A percentile compares a stretch with the other conserved stretches of the same genome.
phyloP scores from a whole-genome alignment of 2,329 filamentous ascomycete genomes.

The Truncatella angustata region DNA sequence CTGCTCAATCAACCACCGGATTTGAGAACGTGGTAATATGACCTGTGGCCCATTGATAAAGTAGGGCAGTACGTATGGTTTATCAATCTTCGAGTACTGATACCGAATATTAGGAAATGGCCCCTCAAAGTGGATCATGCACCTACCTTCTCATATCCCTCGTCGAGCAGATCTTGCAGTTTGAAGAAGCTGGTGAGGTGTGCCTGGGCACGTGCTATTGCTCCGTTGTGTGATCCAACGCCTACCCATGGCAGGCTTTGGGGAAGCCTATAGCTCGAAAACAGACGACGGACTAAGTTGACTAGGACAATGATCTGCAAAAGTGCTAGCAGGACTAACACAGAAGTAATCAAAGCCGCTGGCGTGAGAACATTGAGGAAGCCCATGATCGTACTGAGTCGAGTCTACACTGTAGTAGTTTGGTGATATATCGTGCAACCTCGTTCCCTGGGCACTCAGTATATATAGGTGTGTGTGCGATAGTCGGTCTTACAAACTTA shows the following conservation, averaged over 20 bases:
- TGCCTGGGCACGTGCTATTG: constrained; percentile 20
- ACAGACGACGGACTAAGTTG: constrained; percentile 23
- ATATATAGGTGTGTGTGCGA: no score
- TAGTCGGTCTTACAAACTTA: no score
- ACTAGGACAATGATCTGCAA: constrained; percentile 13
- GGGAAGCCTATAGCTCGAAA: constrained; percentile 23
- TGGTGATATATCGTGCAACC: no score
- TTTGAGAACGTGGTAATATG: constrained; percentile 27
- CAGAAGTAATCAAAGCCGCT: neutral
- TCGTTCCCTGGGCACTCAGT: no score
- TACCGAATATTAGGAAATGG: neutral
- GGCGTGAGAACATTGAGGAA: no score
- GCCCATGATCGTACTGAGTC: no score
- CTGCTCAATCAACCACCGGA: constrained; percentile 30
- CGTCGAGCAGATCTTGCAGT: constrained; percentile 24
- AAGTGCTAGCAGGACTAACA: neutral
- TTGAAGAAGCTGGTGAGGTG: constrained; percentile 25
- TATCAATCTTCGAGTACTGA: constrained; percentile 28
- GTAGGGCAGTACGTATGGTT: constrained; percentile 29
- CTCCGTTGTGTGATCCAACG: constrained; percentile 9
- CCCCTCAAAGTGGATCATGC: neutral
- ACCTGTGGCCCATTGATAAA: constrained; percentile 32
- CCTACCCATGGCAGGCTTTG: constrained; percentile 26
- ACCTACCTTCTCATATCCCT: constrained; percentile 27
- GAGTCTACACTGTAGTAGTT: no score